Base-by-base conservation (phyloP, 352 stramenopile species). In the Globisporangium canariense region DNA sequence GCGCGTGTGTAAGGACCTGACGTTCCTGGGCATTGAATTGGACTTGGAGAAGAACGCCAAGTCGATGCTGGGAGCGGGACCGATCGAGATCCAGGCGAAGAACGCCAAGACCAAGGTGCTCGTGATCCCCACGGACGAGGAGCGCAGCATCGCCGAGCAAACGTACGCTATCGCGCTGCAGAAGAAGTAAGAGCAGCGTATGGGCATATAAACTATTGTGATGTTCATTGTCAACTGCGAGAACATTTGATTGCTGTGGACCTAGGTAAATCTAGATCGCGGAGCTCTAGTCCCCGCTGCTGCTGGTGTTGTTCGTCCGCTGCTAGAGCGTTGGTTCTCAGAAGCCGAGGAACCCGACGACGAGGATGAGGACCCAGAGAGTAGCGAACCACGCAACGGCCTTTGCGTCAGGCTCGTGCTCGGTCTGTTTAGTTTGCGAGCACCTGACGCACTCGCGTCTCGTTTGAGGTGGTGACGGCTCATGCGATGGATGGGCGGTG, bases 81-180 rank as follows among this genome's bases (percentile, higher is more conserved):
- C 77, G 9, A 67, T 86, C 28, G 77, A 90, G 66, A 91, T 92
- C 60, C 76, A 93, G 55, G 63, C 76, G 4, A 43, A 59, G 13
- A 68, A 66, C 25, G 81, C 75, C 14, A 79, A 73, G 60, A 82
- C 77, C 40, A 86, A 90, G 61, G 80, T 96, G 45, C 58, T 97
- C 40, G 89, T 95, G 28, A 82, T 97, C 68, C 88, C 88, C 20
- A 97, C 89, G n/a, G 83, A 97, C 67, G 90, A 97, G 77, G 90
- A 97, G 74, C 75, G 77, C 60, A 94, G 83, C 70, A 97, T 97
- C 66, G 88, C 89, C n/a, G 73, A 89, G 61, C 80, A 95, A 70
- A 94, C 83, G 47, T 89, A 79, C 64, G 76, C 79, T 45, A 79
- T 92, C 43, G 81, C 72, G 25, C 69, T 91, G 28, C 77, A 69